A percentile compares a stretch with the other conserved stretches of the same genome.
Evolutionary conservation across 2,329 filamentous ascomycete species (phyloP).

Genomic region (Diaporthe sp.): DNA sequence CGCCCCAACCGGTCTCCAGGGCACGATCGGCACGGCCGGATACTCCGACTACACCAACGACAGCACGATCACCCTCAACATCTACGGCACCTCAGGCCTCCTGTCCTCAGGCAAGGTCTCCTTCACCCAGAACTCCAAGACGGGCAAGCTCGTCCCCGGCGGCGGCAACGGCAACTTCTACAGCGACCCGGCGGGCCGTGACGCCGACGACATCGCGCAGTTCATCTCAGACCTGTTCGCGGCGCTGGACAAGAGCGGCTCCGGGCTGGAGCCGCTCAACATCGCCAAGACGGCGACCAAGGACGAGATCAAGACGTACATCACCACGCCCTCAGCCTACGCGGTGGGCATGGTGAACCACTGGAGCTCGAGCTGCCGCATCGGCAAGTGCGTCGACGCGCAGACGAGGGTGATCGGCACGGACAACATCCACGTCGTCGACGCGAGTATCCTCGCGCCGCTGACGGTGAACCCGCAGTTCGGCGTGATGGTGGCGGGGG

Average conservation of each 20-base stretch:
- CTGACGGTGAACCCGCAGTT: conserved; percentile 68
- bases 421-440: conserved; percentile 64
- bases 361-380: conserved; percentile 64
- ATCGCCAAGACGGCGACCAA: conserved; percentile 58
- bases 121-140: conserved; percentile 47
- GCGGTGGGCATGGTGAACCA: conserved; percentile 65
- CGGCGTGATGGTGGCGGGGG: conserved; percentile 66
- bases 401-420: conserved; percentile 61
- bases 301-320: conserved; percentile 62
- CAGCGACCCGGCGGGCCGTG: conserved; percentile 54
- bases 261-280: conserved; percentile 59
- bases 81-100: conserved; percentile 69
- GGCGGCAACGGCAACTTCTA: conserved; percentile 59
- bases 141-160: conserved; percentile 57
- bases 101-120: conserved; percentile 60
- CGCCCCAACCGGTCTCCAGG: conserved; percentile 59
- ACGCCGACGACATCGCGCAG: conserved; percentile 60
- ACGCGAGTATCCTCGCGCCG: conserved; percentile 62
- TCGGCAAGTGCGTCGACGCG: conserved; percentile 62
- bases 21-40: conserved; percentile 64
- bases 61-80: conserved; percentile 66
- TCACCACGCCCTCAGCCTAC: conserved; percentile 61
- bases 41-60: conserved; percentile 53
- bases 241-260: conserved; percentile 52
- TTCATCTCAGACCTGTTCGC: conserved; percentile 66